A percentile compares a stretch with the other conserved stretches of the same genome.
These are phyloP conservation scores for Periconia macrospinosa DNA, from an alignment of 2,329 filamentous ascomycete genomes.

Conservation along the genomic window DNA sequence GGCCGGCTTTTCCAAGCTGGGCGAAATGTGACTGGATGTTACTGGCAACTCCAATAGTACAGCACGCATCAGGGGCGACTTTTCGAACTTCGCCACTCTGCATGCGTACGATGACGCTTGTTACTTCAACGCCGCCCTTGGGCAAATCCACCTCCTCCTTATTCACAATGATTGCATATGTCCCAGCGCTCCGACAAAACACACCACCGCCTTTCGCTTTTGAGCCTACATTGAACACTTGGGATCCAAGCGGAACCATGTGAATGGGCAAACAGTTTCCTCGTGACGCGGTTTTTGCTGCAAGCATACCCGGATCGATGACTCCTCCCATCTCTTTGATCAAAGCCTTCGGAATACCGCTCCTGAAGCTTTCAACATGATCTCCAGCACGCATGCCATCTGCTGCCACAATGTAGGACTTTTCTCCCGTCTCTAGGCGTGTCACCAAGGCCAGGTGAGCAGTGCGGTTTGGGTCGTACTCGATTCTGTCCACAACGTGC, in stretches of 20 bases:
- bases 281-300: conserved; percentile 88
- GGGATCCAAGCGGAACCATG: conserved; percentile 93
- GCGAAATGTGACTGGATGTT: conserved; percentile 89
- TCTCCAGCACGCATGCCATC: conserved; percentile 94
- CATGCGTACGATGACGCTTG: conserved; percentile 80
- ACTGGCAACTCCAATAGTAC: conserved; percentile 91
- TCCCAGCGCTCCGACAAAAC: conserved; percentile 93
- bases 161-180: conserved; percentile 82
- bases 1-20: conserved; percentile 91
- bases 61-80: conserved; percentile 89
- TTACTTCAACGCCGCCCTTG: conserved; percentile 63
- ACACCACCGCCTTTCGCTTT: conserved; percentile 73
- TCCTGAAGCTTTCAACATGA: conserved; percentile 85
- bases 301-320: conserved; percentile 92
- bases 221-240: conserved; percentile 86
- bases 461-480: conserved; percentile 91
- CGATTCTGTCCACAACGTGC: conserved; percentile 89
- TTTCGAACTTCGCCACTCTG: conserved; percentile 91
- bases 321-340: conserved; percentile 89
- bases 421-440: conserved; percentile 69
- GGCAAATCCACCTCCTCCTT: conserved; percentile 74
- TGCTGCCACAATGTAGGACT: conserved; percentile 92
- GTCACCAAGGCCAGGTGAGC: conserved; percentile 90
- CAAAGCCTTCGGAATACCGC: conserved; percentile 84
- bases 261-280: conserved; percentile 95